phyloP scores from a whole-genome alignment of 1,284 basidiomycete species.

The Heterobasidion occidentale region DNA sequence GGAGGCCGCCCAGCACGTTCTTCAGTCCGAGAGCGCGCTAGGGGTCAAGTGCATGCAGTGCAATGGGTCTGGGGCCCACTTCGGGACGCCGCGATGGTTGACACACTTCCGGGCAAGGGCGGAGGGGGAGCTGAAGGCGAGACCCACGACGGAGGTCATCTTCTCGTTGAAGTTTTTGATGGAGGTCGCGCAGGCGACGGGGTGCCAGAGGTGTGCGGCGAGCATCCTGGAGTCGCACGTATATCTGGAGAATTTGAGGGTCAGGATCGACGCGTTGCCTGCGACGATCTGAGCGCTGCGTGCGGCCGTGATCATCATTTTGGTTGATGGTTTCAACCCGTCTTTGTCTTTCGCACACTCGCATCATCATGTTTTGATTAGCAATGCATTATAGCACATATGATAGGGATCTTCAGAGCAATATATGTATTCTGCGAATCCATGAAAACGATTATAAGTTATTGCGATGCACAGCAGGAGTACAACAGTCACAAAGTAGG shows the following conservation, averaged over 20 bases:
- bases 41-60: constrained; percentile 59
- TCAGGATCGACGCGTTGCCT: constrained; percentile 51
- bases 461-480: too few relatives aligned
- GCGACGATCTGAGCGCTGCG: constrained; percentile 29
- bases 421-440: too few relatives aligned
- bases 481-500: too few relatives aligned
- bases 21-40: constrained; percentile 18
- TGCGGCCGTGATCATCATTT: too few relatives aligned
- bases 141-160: constrained; percentile 52
- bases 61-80: constrained; percentile 30
- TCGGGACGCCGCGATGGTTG: constrained; percentile 61
- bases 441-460: too few relatives aligned
- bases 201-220: constrained; percentile 51
- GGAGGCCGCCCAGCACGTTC: constrained; percentile 35
- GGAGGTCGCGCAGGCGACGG: constrained; percentile 36
- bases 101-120: constrained; percentile 46
- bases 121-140: constrained; percentile 41
- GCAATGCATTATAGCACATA: too few relatives aligned
- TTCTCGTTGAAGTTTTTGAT: constrained; percentile 56
- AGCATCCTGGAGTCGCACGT: constrained; percentile 53
- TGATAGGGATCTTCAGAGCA: too few relatives aligned
- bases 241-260: constrained; percentile 47
- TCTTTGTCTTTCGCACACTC: too few relatives aligned
- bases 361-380: too few relatives aligned
- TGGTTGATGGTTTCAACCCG: too few relatives aligned